Base-by-base conservation (phyloP, 2,329 filamentous ascomycete species). In the Knoxdaviesia capensis region DNA sequence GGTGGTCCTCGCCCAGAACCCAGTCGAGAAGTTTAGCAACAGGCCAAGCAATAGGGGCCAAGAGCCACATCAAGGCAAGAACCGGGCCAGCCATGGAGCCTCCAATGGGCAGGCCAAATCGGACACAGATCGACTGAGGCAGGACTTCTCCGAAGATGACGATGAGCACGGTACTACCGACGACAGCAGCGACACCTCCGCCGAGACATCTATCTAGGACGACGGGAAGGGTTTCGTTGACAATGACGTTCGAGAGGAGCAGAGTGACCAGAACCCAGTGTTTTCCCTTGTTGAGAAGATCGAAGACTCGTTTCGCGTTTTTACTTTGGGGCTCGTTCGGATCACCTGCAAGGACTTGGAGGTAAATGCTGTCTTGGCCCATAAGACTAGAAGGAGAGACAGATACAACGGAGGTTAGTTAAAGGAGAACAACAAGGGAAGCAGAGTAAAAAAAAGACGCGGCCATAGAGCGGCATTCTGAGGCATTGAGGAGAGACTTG, bases 71-170 rank as follows among this genome's bases (percentile, higher is more conserved):
- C 50, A 98, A 71, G 30, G 67, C 60, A 28, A 93, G 69, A 40
- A 98, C 90, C 41, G 83, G 78, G 43, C 84, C 86, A 41, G 87
- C 77, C 80, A 93, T 90, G 68, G 79, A 88, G 34, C 88, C 87
- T 45, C 90, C 90, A 53, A 98, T 96, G 40, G 84, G 85, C 7
- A 98, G 73, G 42, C 90, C 90, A 57, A 90, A 96, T 52, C 90
- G 84, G 48, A 96, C 90, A 58, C 90, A 98, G 50, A 96, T 73
- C 29, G 88, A 94, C 57, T 98, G 90, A 32, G 90, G 90, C 30
- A 93, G 81, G 48, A 98, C 77, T 65, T 98, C 90, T 51, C 90
- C 90, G 57, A 98, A 98, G 51, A 98, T 94, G 56, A 98, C 90
- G 59, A 98, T 96, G 47, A 96, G 64, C 9, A 92, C 74, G 1